phyloP scores from a whole-genome alignment of 192 early-diverging fungal genomes.

The Geosiphon pyriformis region DNA sequence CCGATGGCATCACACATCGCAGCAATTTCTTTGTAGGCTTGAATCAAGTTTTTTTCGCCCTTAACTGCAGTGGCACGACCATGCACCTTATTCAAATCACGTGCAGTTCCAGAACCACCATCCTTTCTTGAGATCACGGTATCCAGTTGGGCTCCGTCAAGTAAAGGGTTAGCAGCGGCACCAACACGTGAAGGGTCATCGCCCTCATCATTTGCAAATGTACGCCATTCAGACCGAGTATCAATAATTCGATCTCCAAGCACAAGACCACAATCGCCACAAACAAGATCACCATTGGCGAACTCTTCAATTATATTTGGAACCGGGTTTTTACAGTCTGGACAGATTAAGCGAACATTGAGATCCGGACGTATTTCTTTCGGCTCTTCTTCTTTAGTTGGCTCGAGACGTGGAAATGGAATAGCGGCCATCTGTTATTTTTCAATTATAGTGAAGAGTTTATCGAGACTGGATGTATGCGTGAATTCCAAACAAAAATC shows the following conservation, averaged over 20 bases:
- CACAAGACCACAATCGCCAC: slow-evolving; percentile 85
- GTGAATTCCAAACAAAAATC: neutral
- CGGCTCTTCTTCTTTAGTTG: slow-evolving; percentile 5
- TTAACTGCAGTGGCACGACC: slow-evolving; percentile 65
- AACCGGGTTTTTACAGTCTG: slow-evolving; percentile 68
- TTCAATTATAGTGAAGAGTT: neutral
- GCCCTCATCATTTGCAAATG: slow-evolving; percentile 85
- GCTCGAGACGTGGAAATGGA: slow-evolving; percentile 23
- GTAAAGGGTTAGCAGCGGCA: slow-evolving; percentile 68
- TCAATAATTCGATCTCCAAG: slow-evolving; percentile 87
- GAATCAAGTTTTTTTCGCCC: slow-evolving; percentile 66
- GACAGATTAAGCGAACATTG: slow-evolving; percentile 46
- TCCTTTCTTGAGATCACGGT: slow-evolving; percentile 76
- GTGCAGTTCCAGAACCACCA: slow-evolving; percentile 65
- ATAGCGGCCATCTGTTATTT: slow-evolving; percentile 18
- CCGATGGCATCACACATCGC: slow-evolving; percentile 79
- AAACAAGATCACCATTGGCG: slow-evolving; percentile 80
- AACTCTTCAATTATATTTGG: slow-evolving; percentile 93
- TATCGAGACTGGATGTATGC: neutral
- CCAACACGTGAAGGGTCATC: slow-evolving; percentile 92
- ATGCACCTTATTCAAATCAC: slow-evolving; percentile 68
- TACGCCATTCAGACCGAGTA: slow-evolving; percentile 96
- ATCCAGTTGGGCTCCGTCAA: slow-evolving; percentile 76
- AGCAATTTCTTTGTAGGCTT: slow-evolving; percentile 72
- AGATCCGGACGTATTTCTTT: slow-evolving; percentile 19